Base-by-base conservation (phyloP, 371 early-diverging fungal species). In the Haplosporangium sp. region DNA sequence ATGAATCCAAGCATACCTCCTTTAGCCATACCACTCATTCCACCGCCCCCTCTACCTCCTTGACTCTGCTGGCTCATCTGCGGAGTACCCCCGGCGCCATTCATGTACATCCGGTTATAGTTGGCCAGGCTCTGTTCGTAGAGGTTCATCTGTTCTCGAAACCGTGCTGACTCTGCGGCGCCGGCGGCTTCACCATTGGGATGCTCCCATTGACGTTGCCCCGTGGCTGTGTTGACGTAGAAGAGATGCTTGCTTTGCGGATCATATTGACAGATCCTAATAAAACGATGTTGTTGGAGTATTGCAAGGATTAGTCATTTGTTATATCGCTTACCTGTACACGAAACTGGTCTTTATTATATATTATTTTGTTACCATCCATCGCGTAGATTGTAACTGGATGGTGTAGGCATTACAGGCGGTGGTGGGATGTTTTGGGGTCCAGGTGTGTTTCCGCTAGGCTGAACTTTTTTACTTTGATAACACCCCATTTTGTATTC, bases 191-290 rank as follows among this genome's bases (percentile, higher is more conserved):
- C 14, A 13, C 73, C 73, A 18, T 54, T 52, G 8, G 73, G 73
- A n/a, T 73, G 73, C 14, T 73, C 67, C 73, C 73, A 73, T 53
- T 67, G 67, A 5, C 67, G 47, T 21, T 48, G 37, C n/a, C 67
- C 67, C 6, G 73, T 63, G 16, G 59, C 48, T 6, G 51, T 53
- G 55, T 73, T 65, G 62, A 73, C 47, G 51, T 73, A 73, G 55
- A 67, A 67, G 3, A 73, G 63, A 4, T 58, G 73, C n/a, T 36
- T 55, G 40, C 54, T 62, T 29, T 67, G 54, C 12, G 53, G 37
- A 47, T 73, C 73, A 29, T 67, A 73, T 53, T 67, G 67, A 54
- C 73, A 73, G 4, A 61, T 6, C 73, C 73, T 73, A 55, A 10
- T 12, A 16, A 16, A 6, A 45, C 48, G 8, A n/a, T 36, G 37